Percentiles rank a stretch among this genome's conserved stretches.
These are phyloP conservation scores for Cupressus sempervirens DNA, from an alignment of 75 land plant species.

Conservation along the genomic window DNA sequence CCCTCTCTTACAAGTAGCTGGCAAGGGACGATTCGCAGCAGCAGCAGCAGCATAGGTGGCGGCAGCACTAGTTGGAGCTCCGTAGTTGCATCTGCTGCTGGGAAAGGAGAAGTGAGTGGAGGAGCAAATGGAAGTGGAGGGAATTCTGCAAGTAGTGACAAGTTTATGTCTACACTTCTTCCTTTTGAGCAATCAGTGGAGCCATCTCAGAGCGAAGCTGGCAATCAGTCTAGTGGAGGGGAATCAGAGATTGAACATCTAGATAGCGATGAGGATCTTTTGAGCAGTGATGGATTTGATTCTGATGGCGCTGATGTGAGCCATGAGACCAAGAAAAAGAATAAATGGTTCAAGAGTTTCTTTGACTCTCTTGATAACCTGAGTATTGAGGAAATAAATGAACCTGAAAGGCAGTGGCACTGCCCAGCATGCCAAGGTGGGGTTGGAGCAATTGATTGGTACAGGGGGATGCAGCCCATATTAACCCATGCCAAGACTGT, in stretches of 20 bases:
- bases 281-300: constrained; percentile 57
- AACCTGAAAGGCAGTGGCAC: constrained; percentile 30
- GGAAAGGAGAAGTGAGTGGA: neutral
- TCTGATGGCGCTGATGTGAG: constrained; percentile 52
- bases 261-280: constrained; percentile 55
- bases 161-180: constrained; percentile 3
- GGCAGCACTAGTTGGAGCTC: neutral
- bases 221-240: constrained; percentile 13
- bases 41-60: neutral
- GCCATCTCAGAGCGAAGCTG: neutral
- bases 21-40: constrained; percentile 31
- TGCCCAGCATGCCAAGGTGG: constrained; percentile 47
- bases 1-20: constrained; percentile 49
- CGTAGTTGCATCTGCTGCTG: neutral
- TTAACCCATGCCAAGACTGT: constrained; percentile 32
- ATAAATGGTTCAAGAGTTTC: constrained; percentile 24
- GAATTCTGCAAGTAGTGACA: neutral
- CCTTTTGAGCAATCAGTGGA: constrained; percentile 17
- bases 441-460: constrained; percentile 29
- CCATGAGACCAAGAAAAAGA: constrained; percentile 25
- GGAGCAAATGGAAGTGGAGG: constrained; percentile 8
- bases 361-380: constrained; percentile 38
- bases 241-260: constrained; percentile 39
- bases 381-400: constrained; percentile 21
- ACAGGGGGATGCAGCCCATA: constrained; percentile 28